A percentile compares a stretch with the other conserved stretches of the same genome.
Conservation (phyloP, 768 basidiomycete genomes). For the Mycena galericulata region DNA sequence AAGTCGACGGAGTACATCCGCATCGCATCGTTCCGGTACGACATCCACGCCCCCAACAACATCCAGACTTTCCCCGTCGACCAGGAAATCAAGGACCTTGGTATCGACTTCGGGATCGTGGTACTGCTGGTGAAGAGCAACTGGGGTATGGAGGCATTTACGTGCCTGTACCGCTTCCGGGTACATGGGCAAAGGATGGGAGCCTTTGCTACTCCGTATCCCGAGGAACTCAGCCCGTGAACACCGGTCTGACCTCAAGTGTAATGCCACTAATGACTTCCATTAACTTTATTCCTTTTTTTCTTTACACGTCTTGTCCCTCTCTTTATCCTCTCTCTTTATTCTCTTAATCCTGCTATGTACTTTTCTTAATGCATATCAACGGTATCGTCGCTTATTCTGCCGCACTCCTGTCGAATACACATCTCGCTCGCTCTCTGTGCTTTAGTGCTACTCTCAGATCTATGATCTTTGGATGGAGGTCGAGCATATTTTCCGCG, state of each 20-base stretch:
- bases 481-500: not conserved
- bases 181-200: conserved; percentile 76
- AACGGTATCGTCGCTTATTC: conserved; percentile 15
- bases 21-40: conserved; percentile 76
- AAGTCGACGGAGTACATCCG: conserved; percentile 65
- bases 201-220: conserved; percentile 52
- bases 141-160: conserved; percentile 87
- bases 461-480: conserved; percentile 3
- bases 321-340: conserved; percentile 12
- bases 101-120: conserved; percentile 88
- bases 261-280: conserved; percentile 30
- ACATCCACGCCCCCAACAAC: conserved; percentile 65
- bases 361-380: conserved; percentile 26
- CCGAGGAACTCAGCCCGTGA: conserved; percentile 41
- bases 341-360: conserved; percentile 33
- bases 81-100: conserved; percentile 73
- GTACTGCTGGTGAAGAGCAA: conserved; percentile 85
- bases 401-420: conserved; percentile 10
- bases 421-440: conserved; percentile 22
- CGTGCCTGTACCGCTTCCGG: conserved; percentile 90
- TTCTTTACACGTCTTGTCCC: conserved; percentile 23
- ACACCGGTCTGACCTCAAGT: too few relatives aligned
- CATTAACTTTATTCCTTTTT: conserved; percentile 35
- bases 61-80: conserved; percentile 87
- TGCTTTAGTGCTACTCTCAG: conserved; percentile 18